These are phyloP conservation scores for Parsonsia alboflavescens DNA, from an alignment of 257 asterid genomes.

Conservation along the genomic window DNA sequence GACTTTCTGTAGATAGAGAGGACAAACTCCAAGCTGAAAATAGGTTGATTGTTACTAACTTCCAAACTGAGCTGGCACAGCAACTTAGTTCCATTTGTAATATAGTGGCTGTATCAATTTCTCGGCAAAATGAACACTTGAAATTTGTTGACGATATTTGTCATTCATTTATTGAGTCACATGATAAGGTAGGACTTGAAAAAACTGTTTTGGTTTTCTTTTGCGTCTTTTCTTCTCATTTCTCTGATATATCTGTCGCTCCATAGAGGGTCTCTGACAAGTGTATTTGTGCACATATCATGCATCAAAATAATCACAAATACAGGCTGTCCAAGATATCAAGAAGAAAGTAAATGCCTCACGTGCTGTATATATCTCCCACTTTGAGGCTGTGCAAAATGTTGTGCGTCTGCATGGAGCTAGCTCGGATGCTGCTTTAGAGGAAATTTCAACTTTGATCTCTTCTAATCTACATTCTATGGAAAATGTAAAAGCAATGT, in stretches of 20 bases:
- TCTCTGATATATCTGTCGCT: not conserved
- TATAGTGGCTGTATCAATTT: slow-evolving; percentile 48
- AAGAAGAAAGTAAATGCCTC: slow-evolving; percentile 53
- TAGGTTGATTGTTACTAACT: slow-evolving; percentile 52
- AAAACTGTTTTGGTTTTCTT: not conserved
- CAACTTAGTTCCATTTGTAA: slow-evolving; percentile 57
- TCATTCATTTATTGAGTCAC: slow-evolving; percentile 52
- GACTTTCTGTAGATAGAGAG: slow-evolving; percentile 53
- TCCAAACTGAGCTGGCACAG: slow-evolving; percentile 57
- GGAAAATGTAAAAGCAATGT: slow-evolving; percentile 48
- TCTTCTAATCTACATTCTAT: slow-evolving; percentile 43
- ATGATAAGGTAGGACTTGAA: slow-evolving; percentile 45
- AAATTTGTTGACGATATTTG: slow-evolving; percentile 60
- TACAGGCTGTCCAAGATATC: slow-evolving; percentile 52
- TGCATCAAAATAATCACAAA: slow-evolving; percentile 5
- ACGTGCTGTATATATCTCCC: slow-evolving; percentile 54
- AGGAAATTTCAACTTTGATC: slow-evolving; percentile 55
- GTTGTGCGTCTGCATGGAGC: slow-evolving; percentile 71
- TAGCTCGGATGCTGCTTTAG: slow-evolving; percentile 55
- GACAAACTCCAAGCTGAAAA: slow-evolving; percentile 64
- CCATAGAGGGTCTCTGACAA: not conserved
- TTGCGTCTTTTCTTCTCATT: not conserved
- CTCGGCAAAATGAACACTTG: slow-evolving; percentile 62
- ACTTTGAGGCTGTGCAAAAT: slow-evolving; percentile 75
- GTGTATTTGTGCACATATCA: not conserved